Percentiles rank a stretch among this genome's conserved stretches.
These are phyloP conservation scores for Trichosporon faecale DNA, from an alignment of 1,284 basidiomycete species.

Conservation along the genomic window DNA sequence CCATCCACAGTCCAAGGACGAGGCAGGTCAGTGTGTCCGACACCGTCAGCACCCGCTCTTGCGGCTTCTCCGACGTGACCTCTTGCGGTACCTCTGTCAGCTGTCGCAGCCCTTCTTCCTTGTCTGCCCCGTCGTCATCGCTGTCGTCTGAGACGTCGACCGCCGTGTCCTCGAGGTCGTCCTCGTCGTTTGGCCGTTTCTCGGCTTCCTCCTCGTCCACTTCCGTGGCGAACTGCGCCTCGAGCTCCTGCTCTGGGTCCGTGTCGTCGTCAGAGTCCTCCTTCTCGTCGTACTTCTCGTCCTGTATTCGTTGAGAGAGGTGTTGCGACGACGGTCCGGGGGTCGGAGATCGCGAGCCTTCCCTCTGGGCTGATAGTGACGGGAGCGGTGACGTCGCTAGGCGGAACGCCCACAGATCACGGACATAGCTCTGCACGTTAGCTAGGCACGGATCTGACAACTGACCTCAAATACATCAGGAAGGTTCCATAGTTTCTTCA, in stretches of 20 bases:
- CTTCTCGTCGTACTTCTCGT: not conserved
- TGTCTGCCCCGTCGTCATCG: conserved; percentile 24
- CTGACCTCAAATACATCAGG: conserved; percentile 75
- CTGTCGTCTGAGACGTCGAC: conserved; percentile 11
- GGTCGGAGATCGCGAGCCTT: not conserved
- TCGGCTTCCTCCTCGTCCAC: not conserved
- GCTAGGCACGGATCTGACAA: conserved; percentile 9
- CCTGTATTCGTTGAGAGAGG: not conserved
- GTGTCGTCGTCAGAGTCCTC: not conserved
- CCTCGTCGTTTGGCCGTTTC: not conserved
- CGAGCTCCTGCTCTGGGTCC: not conserved
- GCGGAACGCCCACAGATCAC: conserved; percentile 77
- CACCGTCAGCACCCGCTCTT: conserved; percentile 15
- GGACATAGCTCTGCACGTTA: conserved; percentile 62
- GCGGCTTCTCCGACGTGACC: not conserved
- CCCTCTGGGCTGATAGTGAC: conserved; percentile 50
- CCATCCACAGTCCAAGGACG: conserved; percentile 69
- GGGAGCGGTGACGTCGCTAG: conserved; percentile 55
- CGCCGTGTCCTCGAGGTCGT: not conserved
- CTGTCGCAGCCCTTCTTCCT: not conserved
- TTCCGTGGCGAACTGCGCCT: not conserved
- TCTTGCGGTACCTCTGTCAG: not conserved
- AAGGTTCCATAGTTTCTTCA: conserved; percentile 65
- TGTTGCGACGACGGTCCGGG: not conserved
- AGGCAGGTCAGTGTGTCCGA: conserved; percentile 53